Percentiles rank a stretch among this genome's conserved stretches.
These are phyloP conservation scores for Neocucurbitaria cava DNA, from an alignment of 2,329 filamentous ascomycete genomes.

Conservation along the genomic window DNA sequence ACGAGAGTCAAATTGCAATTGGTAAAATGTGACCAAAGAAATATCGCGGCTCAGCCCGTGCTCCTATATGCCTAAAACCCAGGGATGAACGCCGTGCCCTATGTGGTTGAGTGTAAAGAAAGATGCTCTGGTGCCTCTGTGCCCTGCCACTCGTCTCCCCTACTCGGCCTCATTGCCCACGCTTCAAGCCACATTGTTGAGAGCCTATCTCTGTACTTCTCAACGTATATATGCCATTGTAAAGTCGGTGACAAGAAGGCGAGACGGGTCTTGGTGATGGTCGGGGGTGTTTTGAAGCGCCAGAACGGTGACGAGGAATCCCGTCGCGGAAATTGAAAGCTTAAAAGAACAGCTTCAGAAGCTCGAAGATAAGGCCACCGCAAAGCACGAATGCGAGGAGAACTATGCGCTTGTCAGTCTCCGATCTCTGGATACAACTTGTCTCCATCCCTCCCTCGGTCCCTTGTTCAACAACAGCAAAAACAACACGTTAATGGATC, in stretches of 20 bases:
- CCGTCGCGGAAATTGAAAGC: neutral
- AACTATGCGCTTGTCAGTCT: conserved; percentile 48
- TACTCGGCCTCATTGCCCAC: neutral
- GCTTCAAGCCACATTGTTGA: neutral
- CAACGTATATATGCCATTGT: too few species aligned
- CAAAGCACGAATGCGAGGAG: conserved; percentile 69
- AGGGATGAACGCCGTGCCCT: conserved; percentile 7
- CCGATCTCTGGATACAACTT: neutral
- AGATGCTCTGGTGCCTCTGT: neutral
- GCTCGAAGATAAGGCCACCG: conserved; percentile 66
- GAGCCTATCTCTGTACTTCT: too few species aligned
- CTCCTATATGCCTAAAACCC: neutral
- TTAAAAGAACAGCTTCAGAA: conserved; percentile 58
- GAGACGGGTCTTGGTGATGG: neutral
- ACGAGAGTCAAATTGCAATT: conserved; percentile 6
- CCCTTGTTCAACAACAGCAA: neutral
- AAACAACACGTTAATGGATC: too few species aligned
- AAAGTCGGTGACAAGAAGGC: neutral
- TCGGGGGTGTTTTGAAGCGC: neutral
- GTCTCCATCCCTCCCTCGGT: neutral
- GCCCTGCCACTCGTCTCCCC: neutral
- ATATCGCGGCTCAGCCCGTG: neutral
- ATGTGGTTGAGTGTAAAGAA: neutral
- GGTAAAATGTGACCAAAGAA: conserved; percentile 7
- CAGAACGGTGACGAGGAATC: neutral